These are phyloP conservation scores for Phytophthora colocasiae DNA, from an alignment of 352 stramenopile species.

Conservation along the genomic window DNA sequence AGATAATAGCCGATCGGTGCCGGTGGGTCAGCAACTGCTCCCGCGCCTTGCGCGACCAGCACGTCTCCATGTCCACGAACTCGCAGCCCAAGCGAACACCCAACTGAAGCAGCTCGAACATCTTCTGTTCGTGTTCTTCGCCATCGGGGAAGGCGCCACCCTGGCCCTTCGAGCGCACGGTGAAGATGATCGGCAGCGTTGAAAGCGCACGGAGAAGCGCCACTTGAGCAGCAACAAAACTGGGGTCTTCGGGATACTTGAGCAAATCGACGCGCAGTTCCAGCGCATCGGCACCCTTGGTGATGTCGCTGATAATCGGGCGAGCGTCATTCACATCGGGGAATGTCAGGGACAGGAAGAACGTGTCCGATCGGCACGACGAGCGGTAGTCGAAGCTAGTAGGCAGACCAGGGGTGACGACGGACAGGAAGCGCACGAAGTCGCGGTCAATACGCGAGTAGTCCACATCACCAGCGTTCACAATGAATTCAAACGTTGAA, in stretches of 20 bases:
- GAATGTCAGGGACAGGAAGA: conserved; percentile 86
- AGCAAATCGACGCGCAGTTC: conserved; percentile 97
- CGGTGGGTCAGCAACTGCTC: conserved; percentile 52
- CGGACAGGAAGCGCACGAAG: conserved; percentile 74
- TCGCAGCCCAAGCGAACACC: conserved; percentile 95
- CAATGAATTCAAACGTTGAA: conserved; percentile 64
- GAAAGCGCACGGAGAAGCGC: conserved; percentile 88
- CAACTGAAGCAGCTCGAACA: conserved; percentile 89
- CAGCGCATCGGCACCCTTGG: conserved; percentile 93
- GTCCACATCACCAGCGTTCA: conserved; percentile 67
- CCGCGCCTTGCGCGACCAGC: conserved; percentile 78
- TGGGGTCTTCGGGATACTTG: conserved; percentile 50
- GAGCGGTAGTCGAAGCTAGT: conserved; percentile 61
- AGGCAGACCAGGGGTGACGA: conserved; percentile 56
- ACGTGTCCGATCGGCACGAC: conserved; percentile 63
- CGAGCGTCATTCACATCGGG: conserved; percentile 59
- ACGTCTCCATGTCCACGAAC: conserved; percentile 97
- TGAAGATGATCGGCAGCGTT: conserved; percentile 96
- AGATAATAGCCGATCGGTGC: conserved; percentile 70
- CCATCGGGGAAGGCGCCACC: conserved; percentile 95
- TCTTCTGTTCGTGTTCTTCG: conserved; percentile 80
- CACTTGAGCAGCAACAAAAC: conserved; percentile 76
- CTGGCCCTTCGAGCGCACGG: conserved; percentile 94
- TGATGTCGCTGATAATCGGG: conserved; percentile 57
- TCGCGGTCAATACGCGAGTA: conserved; percentile 66